phyloP scores from a whole-genome alignment of 2,329 filamentous ascomycete genomes.

The Fusarium heterosporum region DNA sequence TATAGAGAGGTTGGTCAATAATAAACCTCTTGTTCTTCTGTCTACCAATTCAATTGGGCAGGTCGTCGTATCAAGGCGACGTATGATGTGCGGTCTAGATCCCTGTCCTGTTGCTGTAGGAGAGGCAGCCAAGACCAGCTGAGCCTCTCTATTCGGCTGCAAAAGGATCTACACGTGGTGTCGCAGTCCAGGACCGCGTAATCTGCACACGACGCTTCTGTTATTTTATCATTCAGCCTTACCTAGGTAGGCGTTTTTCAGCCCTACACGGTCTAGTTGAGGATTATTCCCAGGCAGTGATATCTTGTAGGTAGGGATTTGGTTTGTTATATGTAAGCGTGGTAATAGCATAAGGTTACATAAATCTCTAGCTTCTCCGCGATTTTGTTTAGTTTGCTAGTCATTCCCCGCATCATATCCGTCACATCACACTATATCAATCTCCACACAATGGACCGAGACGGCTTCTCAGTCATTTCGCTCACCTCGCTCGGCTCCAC shows the following conservation, averaged over 20 bases:
- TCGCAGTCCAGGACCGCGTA: constrained; percentile 25
- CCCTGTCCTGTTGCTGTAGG: constrained; percentile 1
- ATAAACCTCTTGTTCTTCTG: neutral
- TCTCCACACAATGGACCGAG: constrained; percentile 47
- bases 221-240: constrained; percentile 6
- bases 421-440: constrained; percentile 3
- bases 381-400: neutral
- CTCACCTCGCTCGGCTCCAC: constrained; percentile 49
- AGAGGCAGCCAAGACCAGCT: constrained; percentile 30
- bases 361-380: constrained; percentile 10
- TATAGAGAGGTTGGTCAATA: neutral
- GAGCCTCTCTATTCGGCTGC: constrained; percentile 23
- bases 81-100: neutral
- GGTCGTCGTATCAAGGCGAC: constrained; percentile 1
- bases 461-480: constrained; percentile 52
- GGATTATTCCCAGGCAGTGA: constrained; percentile 6
- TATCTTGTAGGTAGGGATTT: neutral
- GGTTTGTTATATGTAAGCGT: constrained; percentile 3
- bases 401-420: constrained; percentile 4
- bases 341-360: neutral
- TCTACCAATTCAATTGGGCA: constrained; percentile 1
- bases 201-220: constrained; percentile 26
- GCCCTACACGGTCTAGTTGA: constrained; percentile 20
- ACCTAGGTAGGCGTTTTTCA: constrained; percentile 22
- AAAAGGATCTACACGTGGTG: constrained; percentile 10